Percentiles rank a stretch among this genome's conserved stretches.
Evolutionary conservation across 2,329 filamentous ascomycete genomes (phyloP).

Genomic region (Paecilomyces dactylethromorphus): DNA sequence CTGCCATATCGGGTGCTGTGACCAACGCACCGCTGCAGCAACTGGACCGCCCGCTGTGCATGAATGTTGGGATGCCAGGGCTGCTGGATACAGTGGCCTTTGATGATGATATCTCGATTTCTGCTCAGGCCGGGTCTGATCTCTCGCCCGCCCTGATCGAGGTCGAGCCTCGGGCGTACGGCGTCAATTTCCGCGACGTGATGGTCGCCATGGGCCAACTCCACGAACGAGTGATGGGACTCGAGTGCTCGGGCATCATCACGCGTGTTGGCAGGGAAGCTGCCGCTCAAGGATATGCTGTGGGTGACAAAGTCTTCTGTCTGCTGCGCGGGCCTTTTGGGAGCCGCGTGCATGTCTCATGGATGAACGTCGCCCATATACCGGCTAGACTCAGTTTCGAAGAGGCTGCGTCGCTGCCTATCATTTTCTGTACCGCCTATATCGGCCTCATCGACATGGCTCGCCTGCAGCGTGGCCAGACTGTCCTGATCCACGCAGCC

Average conservation of each 20-base stretch:
- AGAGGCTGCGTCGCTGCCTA: conserved; percentile 7
- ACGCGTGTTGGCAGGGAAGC: conserved; percentile 11
- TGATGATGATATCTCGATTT: conserved; percentile 11
- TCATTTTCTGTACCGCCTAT: conserved; percentile 2
- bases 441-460: conserved; percentile 2
- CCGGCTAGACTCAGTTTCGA: conserved; percentile 33
- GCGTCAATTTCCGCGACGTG: conserved; percentile 42
- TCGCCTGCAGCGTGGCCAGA: conserved; percentile 2
- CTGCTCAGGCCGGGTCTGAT: no score
- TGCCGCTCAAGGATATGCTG: conserved; percentile 11
- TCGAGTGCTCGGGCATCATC: conserved; percentile 30
- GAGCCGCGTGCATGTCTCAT: conserved; percentile 17
- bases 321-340: conserved; percentile 18
- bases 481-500: conserved; percentile 6
- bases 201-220: conserved; percentile 27
- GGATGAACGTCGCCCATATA: conserved; percentile 20
- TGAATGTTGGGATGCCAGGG: conserved; percentile 1
- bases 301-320: conserved; percentile 29
- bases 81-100: conserved; percentile 15
- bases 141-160: conserved; percentile 22
- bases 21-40: neutral
- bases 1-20: neutral
- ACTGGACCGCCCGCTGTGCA: neutral
- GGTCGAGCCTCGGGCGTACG: conserved; percentile 26
- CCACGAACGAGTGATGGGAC: conserved; percentile 12